phyloP scores from a whole-genome alignment of 2,329 filamentous ascomycete species.

The Neobulgaria alba region DNA sequence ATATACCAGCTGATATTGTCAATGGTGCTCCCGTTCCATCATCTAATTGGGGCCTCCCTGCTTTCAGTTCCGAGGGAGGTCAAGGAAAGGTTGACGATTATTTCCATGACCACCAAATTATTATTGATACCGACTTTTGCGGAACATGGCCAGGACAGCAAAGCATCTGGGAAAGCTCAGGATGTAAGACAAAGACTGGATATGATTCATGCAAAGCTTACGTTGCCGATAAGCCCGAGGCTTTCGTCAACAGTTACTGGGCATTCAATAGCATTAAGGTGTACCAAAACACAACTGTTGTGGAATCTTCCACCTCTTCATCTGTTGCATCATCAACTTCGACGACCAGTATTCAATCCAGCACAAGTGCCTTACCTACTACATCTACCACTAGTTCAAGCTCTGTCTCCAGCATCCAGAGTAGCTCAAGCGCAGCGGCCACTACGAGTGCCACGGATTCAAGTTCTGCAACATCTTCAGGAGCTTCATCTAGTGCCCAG shows the following conservation, averaged over 20 bases:
- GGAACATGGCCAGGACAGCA: conserved; percentile 45
- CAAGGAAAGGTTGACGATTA: conserved; percentile 56
- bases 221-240: conserved; percentile 20
- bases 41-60: conserved; percentile 55
- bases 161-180: conserved; percentile 44
- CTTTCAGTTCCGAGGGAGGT: conserved; percentile 51
- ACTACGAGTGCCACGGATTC: neutral
- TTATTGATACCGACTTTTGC: conserved; percentile 69
- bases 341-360: neutral
- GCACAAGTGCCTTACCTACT: neutral
- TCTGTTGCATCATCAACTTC: neutral
- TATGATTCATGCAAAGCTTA: conserved; percentile 21
- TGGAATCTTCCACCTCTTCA: neutral
- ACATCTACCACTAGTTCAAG: too few species aligned
- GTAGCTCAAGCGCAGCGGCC: too few species aligned
- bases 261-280: conserved; percentile 23
- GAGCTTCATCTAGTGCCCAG: neutral
- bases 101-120: conserved; percentile 63
- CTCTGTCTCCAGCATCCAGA: neutral
- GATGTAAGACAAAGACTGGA: conserved; percentile 38
- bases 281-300: conserved; percentile 9
- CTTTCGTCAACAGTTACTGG: conserved; percentile 21
- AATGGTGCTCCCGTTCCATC: conserved; percentile 45
- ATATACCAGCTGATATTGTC: conserved; percentile 57
- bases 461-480: neutral